Evolutionary conservation across 305 asterid genomes (phyloP), one percentile per base, ranked within the genome.

Genomic region (Salvia sclarea): DNA sequence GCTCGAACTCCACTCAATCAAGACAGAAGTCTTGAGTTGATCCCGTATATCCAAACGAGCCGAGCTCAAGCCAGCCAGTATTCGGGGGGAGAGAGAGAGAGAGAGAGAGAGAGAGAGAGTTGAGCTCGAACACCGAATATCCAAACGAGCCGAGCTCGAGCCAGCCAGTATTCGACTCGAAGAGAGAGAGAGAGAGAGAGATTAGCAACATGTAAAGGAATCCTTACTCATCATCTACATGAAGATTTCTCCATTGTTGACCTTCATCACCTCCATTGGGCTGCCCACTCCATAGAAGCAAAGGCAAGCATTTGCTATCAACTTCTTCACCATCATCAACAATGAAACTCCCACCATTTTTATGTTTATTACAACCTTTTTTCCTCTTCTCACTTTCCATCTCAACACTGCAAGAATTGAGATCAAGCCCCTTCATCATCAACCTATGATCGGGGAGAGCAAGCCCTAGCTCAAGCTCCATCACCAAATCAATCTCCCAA

Each of bases 401-500:
- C 5, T 28, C 57, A 6, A 47, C 48, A 30, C 28, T 35, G 54
- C 56, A 12, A 44, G 14, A 67, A 48, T 79, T 82, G 28, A 71
- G 66, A 54, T 76, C 80, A n/a, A 73, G 31, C 22, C 17, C 50
- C 14, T 14, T 44, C 8, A 14, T 14, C 50, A 44, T 43, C 48
- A 40, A 52, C 35, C 73, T 71, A 70, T 75, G 73, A 70, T 75
- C 43, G 9, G 87, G 83, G 67, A 78, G 89, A 44, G 80, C 86
- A 62, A 87, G 83, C 12, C 86, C 85, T 7, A 87, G 80, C 53
- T 87, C 91, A 35, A 87, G 86, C 66, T 87, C 95, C 95, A 87
- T 87, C 13, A 25, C n/a, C n/a, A n/a, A n/a, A 3, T 13, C 1
- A 3, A 35, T 18, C 18, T 22, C 3, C n/a, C n/a, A n/a, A n/a